Base-by-base conservation (phyloP, 2,329 filamentous ascomycete species). In the Raffaelea deltoideospora region DNA sequence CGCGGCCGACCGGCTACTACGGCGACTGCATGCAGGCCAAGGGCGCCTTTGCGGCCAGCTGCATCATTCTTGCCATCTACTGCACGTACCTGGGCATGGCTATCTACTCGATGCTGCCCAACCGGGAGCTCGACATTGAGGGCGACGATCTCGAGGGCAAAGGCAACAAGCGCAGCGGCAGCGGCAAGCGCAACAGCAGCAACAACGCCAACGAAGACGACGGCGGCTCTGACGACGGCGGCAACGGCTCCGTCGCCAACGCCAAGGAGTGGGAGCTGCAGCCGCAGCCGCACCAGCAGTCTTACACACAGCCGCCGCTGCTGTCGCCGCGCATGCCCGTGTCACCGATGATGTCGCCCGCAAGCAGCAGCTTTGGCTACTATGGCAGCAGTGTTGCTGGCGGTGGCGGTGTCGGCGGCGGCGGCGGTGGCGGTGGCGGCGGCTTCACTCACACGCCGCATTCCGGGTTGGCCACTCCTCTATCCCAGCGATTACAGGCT, bases 1-100 rank as follows among this genome's bases (percentile, higher is more conserved):
- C 76, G 3, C 61, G 60, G 37, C 60, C 65, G 5, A 65, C 65
- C 41, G 57, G 56, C 34, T 66, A 69, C 21, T 61, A 69, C 33
- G 57, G 65, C 37, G 73, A 71, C 47, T 88, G 82, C 54, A 56
- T 64, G 49, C 66, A 81, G 52, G 79, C 81, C 7, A 79, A 84
- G 53, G 70, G 65, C 36, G 64, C 67, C 13, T 79, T 84, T 47
- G 78, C 69, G 13, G 63, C 72, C 17, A 75, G 74, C 1, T 55
- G 76, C 13, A 61, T 76, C 45, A 75, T 84, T 70, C 60, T 82
- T 77, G 82, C 64, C 60, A 75, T 68, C 22, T 31, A 31, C 22
- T 39, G 73, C 37, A 44, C 64, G 37, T 76, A 77, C 49, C 49
- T 81, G 30, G 56, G 64, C 40, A 60, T 82, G 35, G 65, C 69